Percentiles rank a stretch among this genome's conserved stretches.
These are phyloP conservation scores for Fusarium odoratissimum DNA, from an alignment of 2,329 filamentous ascomycete genomes.

Conservation along the genomic window DNA sequence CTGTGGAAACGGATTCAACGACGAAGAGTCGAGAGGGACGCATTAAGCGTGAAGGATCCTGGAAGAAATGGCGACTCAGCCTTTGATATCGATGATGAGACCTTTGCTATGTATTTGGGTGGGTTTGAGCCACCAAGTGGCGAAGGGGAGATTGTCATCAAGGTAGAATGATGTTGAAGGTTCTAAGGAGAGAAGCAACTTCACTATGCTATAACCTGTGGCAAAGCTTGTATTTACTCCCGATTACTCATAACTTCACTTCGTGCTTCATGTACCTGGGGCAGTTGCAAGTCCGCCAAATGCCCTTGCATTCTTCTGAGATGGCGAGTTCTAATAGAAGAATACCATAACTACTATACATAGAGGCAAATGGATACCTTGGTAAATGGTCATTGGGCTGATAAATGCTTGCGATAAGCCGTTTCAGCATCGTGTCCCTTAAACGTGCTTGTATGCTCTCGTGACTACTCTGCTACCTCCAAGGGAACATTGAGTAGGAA, in stretches of 20 bases:
- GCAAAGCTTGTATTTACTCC: not conserved
- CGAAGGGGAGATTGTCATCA: slow-evolving; percentile 3
- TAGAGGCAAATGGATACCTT: too few species aligned
- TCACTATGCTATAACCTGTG: not conserved
- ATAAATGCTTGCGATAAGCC: not conserved
- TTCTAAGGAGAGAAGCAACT: not conserved
- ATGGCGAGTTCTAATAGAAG: rapidly evolving
- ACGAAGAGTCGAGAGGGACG: slow-evolving; percentile 36
- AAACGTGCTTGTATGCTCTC: not conserved
- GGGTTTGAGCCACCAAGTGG: slow-evolving; percentile 6
- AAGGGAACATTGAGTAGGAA: rapidly evolving
- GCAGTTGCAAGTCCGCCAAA: slow-evolving; percentile 33
- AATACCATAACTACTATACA: not conserved
- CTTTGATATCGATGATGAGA: slow-evolving; percentile 1
- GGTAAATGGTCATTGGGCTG: rapidly evolving
- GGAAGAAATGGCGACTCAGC: slow-evolving; percentile 10
- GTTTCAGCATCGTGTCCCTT: not conserved
- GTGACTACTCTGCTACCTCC: not conserved
- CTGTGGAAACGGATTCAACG: slow-evolving; percentile 48
- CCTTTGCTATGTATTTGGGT: not conserved
- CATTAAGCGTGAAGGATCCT: not conserved
- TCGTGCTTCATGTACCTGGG: not conserved
- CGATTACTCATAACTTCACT: not conserved
- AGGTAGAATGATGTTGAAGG: not conserved
- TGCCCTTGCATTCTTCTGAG: slow-evolving; percentile 27